phyloP scores from a whole-genome alignment of 1,139 yeast species.

The Zygoascus meyerae region DNA sequence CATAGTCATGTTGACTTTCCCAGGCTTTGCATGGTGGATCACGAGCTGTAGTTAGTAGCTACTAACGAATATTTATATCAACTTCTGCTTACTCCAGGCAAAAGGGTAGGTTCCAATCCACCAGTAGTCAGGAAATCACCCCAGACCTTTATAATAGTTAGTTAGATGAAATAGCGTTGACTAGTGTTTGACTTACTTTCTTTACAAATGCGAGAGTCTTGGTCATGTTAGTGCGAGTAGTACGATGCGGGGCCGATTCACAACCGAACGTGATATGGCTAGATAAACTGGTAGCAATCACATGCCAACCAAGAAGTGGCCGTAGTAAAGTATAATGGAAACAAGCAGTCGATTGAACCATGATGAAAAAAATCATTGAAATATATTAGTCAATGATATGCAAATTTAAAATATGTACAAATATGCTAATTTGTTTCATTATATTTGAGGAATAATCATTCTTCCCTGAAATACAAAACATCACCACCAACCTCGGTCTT shows the following conservation, averaged over 20 bases:
- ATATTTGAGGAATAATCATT: neutral
- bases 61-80: too few species aligned
- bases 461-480: conserved; percentile 8
- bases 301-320: too few species aligned
- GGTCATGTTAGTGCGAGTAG: conserved; percentile 14
- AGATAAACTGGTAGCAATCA: too few species aligned
- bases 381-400: too few species aligned
- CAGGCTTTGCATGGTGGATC: conserved; percentile 31
- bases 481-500: conserved; percentile 6
- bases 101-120: conserved; percentile 35
- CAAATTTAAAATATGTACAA: too few species aligned
- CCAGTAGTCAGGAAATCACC: conserved; percentile 31
- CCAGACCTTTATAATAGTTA: too few species aligned
- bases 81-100: conserved; percentile 30
- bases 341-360: too few species aligned
- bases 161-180: too few species aligned
- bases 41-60: conserved; percentile 20
- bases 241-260: too few species aligned
- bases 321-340: too few species aligned
- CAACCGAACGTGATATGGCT: too few species aligned
- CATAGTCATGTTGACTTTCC: conserved; percentile 32
- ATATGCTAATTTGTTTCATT: neutral
- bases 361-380: too few species aligned
- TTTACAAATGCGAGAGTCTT: conserved; percentile 16
- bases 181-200: conserved; percentile 13